Conservation (phyloP, 2,329 filamentous ascomycete species). For the Colletotrichum zoysiae region DNA sequence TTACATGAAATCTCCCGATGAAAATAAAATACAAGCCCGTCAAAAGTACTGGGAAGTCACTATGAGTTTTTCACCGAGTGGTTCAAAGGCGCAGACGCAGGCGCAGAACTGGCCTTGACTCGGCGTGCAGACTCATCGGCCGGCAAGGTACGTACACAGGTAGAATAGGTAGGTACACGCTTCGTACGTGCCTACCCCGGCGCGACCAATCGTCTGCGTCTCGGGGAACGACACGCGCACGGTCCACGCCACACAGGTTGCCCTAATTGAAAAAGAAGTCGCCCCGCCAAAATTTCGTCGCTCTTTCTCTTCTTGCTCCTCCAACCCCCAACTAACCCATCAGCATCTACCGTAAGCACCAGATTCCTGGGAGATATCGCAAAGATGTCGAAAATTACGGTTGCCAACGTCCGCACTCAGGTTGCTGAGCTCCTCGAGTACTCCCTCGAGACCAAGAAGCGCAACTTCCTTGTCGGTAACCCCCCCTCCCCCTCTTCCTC, state of each 20-base stretch:
- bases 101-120: conserved; percentile 7
- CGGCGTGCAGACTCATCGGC: conserved; percentile 24
- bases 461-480: conserved; percentile 82
- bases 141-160: not conserved
- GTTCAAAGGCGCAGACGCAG: conserved; percentile 1
- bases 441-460: conserved; percentile 95
- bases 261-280: conserved; percentile 35
- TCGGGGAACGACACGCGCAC: conserved; percentile 29
- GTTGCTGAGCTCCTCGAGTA: conserved; percentile 95
- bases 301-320: conserved; percentile 9
- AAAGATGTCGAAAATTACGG: conserved; percentile 73
- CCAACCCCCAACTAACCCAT: conserved; percentile 29
- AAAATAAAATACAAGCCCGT: not conserved
- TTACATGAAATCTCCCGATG: conserved; percentile 32
- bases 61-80: conserved; percentile 32
- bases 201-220: conserved; percentile 34
- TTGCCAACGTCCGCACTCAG: conserved; percentile 94
- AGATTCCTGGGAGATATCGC: conserved; percentile 44
- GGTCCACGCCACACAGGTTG: conserved; percentile 33
- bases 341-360: conserved; percentile 43
- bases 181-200: no score
- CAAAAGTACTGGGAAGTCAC: conserved; percentile 4
- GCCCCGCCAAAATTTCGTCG: conserved; percentile 35
- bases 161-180: no score
- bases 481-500: not conserved